Evolutionary conservation across 495 filamentous ascomycete genomes (phyloP), one percentile per base, ranked within the genome.

Genomic region (Hyaloscypha hepaticicola): DNA sequence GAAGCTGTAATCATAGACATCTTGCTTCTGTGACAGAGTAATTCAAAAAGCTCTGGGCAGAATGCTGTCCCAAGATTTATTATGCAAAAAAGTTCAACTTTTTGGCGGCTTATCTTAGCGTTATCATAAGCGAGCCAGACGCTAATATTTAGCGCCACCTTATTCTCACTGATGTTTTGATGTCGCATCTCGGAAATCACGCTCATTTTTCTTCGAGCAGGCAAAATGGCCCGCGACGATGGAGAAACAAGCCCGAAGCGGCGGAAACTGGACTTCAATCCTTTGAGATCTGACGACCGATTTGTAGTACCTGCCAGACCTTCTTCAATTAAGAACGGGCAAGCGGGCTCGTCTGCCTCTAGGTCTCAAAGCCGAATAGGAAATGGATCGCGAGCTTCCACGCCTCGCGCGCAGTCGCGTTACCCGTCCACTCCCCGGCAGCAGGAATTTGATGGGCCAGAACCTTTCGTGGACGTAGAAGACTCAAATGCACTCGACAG

Each of bases 1-100:
- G 93, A 90, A 38, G 92, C 90, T 24, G 96, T 98, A 62, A 99
- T 96, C 94, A 97, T 98, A 33, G 81, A 83, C 67, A 79, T 76
- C 61, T 69, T 76, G 61, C 52, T 29, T 55, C 49, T 26, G 0
- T 29, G n/a, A 58, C 31, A 25, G 5, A 5, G 5, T 5, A 12
- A 45, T 7, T 45, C 31, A 22, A 52, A 33, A 24, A 41, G 45
- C 66, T 34, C 55, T 60, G 55, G 51, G 45, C 19, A 19, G 38
- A 14, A 27, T 53, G 50, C 8, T 25, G 2, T 53, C 1, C 50
- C 50, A 53, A 24, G 25, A 50, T 26, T 19, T 9, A 19, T 53
- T 5, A 21, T 53, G 50, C 11, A 26, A 53, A 53, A 25, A 25
- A 53, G 22, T 53, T 53, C 9, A 53, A 7, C 0, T 25, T 25